phyloP scores from a whole-genome alignment of 495 filamentous ascomycete species.

The Cenococcum geophilum region DNA sequence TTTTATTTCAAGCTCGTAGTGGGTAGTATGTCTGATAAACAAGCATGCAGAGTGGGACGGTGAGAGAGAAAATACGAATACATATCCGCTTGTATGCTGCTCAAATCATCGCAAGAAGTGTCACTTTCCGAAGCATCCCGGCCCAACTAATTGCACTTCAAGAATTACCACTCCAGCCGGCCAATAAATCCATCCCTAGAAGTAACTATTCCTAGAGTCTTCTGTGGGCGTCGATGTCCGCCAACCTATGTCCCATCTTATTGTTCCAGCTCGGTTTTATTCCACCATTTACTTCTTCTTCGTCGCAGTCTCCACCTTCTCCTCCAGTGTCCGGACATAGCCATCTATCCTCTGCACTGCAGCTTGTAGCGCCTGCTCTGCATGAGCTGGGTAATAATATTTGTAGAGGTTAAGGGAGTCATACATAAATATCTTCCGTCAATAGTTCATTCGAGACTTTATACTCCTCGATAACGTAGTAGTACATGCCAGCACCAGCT shows the following conservation, averaged over 20 bases:
- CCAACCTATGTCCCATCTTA: too few relatives aligned
- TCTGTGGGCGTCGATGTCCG: too few relatives aligned
- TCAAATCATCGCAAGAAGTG: neutral
- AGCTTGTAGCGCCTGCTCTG: slow-evolving; percentile 69
- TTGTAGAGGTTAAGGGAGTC: slow-evolving; percentile 36
- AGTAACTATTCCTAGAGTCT: too few relatives aligned
- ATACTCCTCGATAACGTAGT: slow-evolving; percentile 89
- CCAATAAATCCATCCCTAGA: neutral
- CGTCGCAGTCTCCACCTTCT: slow-evolving; percentile 66
- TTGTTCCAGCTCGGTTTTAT: neutral
- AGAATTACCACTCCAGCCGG: neutral
- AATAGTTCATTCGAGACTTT: slow-evolving; percentile 87
- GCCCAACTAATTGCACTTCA: neutral
- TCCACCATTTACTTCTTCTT: slow-evolving; percentile 48
- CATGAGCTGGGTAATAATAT: neutral
- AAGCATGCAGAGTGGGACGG: neutral
- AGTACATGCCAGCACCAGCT: slow-evolving; percentile 76
- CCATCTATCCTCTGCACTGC: slow-evolving; percentile 79
- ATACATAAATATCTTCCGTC: slow-evolving; percentile 92
- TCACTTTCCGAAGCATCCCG: neutral
- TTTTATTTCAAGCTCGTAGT: too few relatives aligned
- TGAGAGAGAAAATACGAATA: neutral
- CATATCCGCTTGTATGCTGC: neutral
- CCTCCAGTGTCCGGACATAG: slow-evolving; percentile 75
- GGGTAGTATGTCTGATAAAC: neutral